A percentile compares a stretch with the other conserved stretches of the same genome.
phyloP scores from a whole-genome alignment of 768 basidiomycete genomes.

The Imleria badia region DNA sequence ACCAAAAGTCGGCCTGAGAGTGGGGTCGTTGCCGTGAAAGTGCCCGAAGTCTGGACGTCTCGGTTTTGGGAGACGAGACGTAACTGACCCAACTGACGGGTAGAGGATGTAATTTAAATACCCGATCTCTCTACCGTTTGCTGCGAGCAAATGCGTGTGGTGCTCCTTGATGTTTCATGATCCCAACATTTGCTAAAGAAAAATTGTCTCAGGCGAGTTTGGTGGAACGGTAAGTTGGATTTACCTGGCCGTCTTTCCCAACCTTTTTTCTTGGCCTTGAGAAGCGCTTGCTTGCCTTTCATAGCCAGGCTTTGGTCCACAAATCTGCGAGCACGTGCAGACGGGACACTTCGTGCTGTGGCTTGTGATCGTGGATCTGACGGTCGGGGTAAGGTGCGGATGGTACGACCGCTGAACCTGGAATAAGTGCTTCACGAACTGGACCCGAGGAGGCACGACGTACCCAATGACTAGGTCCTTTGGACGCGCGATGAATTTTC shows the following conservation, averaged over 20 bases:
- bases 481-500: conserved; percentile 32
- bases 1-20: conserved; percentile 10
- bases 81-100: not conserved
- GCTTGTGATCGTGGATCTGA: conserved; percentile 30
- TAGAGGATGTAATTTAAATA: not conserved
- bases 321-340: conserved; percentile 51
- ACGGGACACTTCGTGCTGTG: conserved; percentile 46
- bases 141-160: conserved; percentile 45
- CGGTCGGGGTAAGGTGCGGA: conserved; percentile 46
- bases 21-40: not conserved
- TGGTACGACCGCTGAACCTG: conserved; percentile 48
- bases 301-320: conserved; percentile 50
- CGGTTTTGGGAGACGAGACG: not conserved
- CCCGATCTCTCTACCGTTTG: conserved; percentile 1
- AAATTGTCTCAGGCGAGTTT: not conserved
- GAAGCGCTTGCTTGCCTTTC: conserved; percentile 34
- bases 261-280: conserved; percentile 39
- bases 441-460: not conserved
- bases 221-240: conserved; percentile 13
- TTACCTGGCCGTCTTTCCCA: conserved; percentile 65
- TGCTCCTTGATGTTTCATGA: conserved; percentile 52
- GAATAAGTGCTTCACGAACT: not conserved
- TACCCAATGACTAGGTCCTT: conserved; percentile 63
- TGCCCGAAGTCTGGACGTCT: not conserved
- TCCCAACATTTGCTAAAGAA: conserved; percentile 53